Conservation (phyloP, 1,284 basidiomycete species). For the Heliocybe sulcata region DNA sequence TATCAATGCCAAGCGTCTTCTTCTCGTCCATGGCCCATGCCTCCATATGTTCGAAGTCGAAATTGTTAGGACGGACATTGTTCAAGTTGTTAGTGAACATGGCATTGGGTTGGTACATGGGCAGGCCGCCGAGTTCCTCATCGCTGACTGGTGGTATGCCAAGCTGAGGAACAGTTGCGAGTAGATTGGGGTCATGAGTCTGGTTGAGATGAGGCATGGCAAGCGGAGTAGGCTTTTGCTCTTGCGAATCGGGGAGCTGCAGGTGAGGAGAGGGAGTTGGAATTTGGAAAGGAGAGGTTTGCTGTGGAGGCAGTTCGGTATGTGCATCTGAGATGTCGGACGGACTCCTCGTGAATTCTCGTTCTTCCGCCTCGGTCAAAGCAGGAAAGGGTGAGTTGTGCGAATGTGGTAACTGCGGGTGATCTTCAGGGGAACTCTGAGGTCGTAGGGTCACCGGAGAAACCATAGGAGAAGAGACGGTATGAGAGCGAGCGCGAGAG, state of each 20-base stretch:
- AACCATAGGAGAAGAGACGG: slow-evolving; percentile 29
- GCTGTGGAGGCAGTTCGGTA: not conserved
- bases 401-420: slow-evolving; percentile 10
- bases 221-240: slow-evolving; percentile 7
- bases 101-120: slow-evolving; percentile 53
- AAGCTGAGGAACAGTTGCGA: slow-evolving; percentile 25
- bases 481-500: slow-evolving; percentile 65
- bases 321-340: slow-evolving; percentile 3
- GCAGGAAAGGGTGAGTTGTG: slow-evolving; percentile 23
- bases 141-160: slow-evolving; percentile 15
- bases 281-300: slow-evolving; percentile 1
- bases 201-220: slow-evolving; percentile 27
- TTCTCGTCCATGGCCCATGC: slow-evolving; percentile 75
- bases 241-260: slow-evolving; percentile 6
- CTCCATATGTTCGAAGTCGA: slow-evolving; percentile 80
- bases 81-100: slow-evolving; percentile 18
- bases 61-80: slow-evolving; percentile 32
- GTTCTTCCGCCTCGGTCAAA: slow-evolving; percentile 38
- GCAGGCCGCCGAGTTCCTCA: slow-evolving; percentile 34
- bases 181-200: slow-evolving; percentile 40
- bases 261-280: slow-evolving; percentile 7
- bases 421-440: slow-evolving; percentile 13
- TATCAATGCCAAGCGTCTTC: slow-evolving; percentile 40
- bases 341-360: slow-evolving; percentile 23
- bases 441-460: slow-evolving; percentile 13